Base-by-base conservation (phyloP, 1,139 yeast genomes). In the Lodderomyces parapsilosis region DNA sequence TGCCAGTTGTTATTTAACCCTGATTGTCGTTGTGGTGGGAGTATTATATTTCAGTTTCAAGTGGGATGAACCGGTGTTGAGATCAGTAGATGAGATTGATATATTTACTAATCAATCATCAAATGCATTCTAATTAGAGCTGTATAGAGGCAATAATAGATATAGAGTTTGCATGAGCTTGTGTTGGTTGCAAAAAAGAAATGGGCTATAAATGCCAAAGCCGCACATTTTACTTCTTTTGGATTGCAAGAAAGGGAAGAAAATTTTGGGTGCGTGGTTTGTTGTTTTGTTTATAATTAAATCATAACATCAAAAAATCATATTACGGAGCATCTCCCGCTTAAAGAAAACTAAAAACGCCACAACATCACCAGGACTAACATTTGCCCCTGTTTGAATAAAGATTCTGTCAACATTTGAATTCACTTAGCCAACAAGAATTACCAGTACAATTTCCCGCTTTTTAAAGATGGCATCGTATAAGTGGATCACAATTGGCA, bases 1-100 rank as follows among this genome's bases (percentile, higher is more conserved):
- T 23, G 32, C 47, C 3, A 47, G 50, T 36, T 44, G 51, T 35
- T 52, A 53, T 40, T 42, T 49, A 15, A 52, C 55, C 7, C 48
- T 47, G 44, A 36, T 43, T 5, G 42, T 50, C 10, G 35, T 44
- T 19, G 8, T 43, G 35, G 13, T 37, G 18, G 43, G 45, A 20
- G 36, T 41, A 14, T 11, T 43, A 6, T 9, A 35, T 15, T 39
- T 47, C 36, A 48, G 47, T 35, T 23, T 38, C 14, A 36, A 36
- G 22, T 48, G 49, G 52, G 27, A 43, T 18, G 41, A 46, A 23
- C 50, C 51, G 7, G 13, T 50, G 14, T 33, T 34, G 13, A 45
- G 31, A 13, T 51, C 52, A 9, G n/a, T 48, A 4, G 38, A 23
- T 1, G 31, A 33, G 2, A 41, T 49, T 2, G 53, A 52, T 42